Conservation (phyloP, 495 filamentous ascomycete species). For the Lasiosphaeriaceae sp. region DNA sequence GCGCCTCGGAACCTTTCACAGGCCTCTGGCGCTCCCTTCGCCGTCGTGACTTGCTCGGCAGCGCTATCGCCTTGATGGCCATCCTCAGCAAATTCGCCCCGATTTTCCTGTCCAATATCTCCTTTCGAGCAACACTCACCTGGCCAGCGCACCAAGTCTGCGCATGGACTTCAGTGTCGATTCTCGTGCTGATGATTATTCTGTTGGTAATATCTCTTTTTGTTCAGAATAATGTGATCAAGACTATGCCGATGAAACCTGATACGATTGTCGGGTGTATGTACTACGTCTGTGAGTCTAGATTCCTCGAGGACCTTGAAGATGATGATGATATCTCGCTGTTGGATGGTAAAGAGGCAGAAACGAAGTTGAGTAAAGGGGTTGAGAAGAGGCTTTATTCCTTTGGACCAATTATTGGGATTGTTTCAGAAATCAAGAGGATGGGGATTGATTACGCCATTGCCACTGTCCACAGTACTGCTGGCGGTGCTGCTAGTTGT, state of each 20-base stretch:
- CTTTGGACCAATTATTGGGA: too few species aligned
- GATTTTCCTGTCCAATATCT: neutral
- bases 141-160: neutral
- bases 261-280: neutral
- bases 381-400: too few species aligned
- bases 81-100: neutral
- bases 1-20: neutral
- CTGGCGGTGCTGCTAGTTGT: too few species aligned
- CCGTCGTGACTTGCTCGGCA: neutral
- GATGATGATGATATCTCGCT: neutral
- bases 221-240: neutral
- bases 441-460: too few species aligned
- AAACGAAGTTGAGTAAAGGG: too few species aligned
- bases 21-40: neutral
- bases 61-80: neutral
- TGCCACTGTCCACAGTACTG: too few species aligned
- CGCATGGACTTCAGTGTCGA: neutral
- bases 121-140: neutral
- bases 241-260: neutral
- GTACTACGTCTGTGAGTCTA: neutral
- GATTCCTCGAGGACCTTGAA: neutral
- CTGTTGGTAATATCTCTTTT: neutral
- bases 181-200: neutral
- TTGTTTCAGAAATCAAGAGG: too few species aligned
- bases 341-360: neutral